A percentile compares a stretch with the other conserved stretches of the same genome.
Conservation (phyloP, 1,139 yeast species). For the Nakaseomyces delphensis region DNA sequence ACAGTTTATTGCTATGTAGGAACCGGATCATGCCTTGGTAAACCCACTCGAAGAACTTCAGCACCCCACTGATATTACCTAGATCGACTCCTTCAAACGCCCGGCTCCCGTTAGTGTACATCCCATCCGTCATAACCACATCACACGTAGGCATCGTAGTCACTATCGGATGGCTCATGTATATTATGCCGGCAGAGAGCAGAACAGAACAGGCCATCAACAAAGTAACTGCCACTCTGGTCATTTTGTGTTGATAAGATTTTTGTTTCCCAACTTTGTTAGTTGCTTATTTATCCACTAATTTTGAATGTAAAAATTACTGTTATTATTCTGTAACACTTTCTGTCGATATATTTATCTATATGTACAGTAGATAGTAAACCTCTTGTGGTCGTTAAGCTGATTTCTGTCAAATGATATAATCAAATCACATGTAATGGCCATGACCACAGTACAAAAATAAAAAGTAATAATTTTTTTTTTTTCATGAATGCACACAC, state of each 20-base stretch:
- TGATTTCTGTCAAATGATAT: too few relatives aligned
- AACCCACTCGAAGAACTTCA: background rate
- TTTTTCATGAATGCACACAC: too few relatives aligned
- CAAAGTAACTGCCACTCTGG: conserved; percentile 4
- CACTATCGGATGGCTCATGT: conserved; percentile 5
- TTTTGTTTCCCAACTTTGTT: background rate
- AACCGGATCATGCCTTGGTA: background rate
- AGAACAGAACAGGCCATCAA: conserved; percentile 3
- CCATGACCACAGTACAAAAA: too few relatives aligned
- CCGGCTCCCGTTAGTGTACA: background rate
- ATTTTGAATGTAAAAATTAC: background rate
- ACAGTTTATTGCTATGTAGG: background rate
- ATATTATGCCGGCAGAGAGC: background rate
- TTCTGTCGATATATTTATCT: too few relatives aligned
- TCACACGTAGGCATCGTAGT: conserved; percentile 1
- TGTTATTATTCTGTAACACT: too few relatives aligned
- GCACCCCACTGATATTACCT: background rate
- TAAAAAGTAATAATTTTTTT: too few relatives aligned
- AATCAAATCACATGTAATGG: too few relatives aligned
- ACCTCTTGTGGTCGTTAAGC: too few relatives aligned
- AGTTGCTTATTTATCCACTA: background rate
- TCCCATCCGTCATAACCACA: background rate
- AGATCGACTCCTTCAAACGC: background rate
- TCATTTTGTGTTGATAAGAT: too few relatives aligned
- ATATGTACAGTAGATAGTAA: too few relatives aligned